A percentile compares a stretch with the other conserved stretches of the same genome.
These are phyloP conservation scores for Geotrichum cucujoidarum DNA, from an alignment of 1,139 yeast species.

Conservation along the genomic window DNA sequence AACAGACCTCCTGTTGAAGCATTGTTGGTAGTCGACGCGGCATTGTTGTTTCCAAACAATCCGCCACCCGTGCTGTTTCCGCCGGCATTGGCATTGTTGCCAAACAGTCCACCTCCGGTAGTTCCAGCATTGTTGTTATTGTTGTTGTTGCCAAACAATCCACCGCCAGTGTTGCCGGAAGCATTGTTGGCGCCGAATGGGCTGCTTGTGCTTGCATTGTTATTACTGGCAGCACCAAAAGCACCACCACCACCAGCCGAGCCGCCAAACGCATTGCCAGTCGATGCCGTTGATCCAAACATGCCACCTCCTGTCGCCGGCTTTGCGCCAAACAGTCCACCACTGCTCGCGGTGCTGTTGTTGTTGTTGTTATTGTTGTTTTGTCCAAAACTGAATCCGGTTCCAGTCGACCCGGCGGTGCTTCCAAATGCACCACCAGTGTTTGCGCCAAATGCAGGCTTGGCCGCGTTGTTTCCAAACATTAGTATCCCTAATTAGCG, in stretches of 20 bases:
- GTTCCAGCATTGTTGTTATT: slow-evolving; percentile 20
- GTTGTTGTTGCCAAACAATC: slow-evolving; percentile 36
- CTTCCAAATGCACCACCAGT: slow-evolving; percentile 6
- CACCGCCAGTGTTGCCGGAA: slow-evolving; percentile 32
- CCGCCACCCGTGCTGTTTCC: slow-evolving; percentile 16
- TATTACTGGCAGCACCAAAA: not conserved
- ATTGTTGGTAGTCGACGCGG: slow-evolving; percentile 13
- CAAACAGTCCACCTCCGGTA: slow-evolving; percentile 28
- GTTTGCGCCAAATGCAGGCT: not conserved
- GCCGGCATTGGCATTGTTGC: slow-evolving; percentile 25
- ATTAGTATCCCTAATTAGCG: not conserved
- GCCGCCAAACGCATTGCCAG: slow-evolving; percentile 13
- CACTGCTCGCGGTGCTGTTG: slow-evolving; percentile 1
- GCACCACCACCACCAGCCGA: not conserved
- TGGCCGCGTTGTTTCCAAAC: not conserved
- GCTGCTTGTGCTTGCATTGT: not conserved
- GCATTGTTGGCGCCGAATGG: slow-evolving; percentile 7
- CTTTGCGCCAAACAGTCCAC: slow-evolving; percentile 10
- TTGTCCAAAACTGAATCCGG: slow-evolving; percentile 6
- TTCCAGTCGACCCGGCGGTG: not conserved
- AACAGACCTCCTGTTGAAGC: slow-evolving; percentile 30
- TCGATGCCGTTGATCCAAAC: slow-evolving; percentile 31
- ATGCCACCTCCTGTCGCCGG: slow-evolving; percentile 32
- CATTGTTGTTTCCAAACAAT: slow-evolving; percentile 20
- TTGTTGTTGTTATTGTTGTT: not conserved